Base-by-base conservation (phyloP, 176 grass and related monocot species). In the Phyllostachys edulis region DNA sequence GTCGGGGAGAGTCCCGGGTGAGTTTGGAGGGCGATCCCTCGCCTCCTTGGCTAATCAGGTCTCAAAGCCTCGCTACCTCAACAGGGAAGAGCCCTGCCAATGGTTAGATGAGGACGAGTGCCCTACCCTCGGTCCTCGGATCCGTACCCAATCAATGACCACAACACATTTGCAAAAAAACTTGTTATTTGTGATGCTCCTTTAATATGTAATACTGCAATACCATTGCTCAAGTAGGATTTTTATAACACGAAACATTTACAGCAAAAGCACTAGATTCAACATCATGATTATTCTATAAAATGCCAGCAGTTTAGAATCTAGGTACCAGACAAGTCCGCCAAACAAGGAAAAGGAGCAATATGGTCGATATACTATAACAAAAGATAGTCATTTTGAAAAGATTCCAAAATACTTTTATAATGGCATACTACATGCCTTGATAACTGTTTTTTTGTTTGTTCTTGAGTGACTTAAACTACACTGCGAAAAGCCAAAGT, bases 211-310 rank as follows among this genome's bases (percentile, higher is more conserved):
- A 34, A 12, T n/a, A 38, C 12, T 29, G 26, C 32, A 7, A 63
- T 63, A 46, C 62, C 62, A 37, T n/a, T 51, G 20, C 45, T 21
- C 41, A 65, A 13, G 60, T 34, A 67, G 6, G 27, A 80, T 66
- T 49, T 68, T n/a, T 68, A 64, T 51, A 7, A 36, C 6, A 7
- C 6, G 17, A 36, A 39, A 37, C 36, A 38, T n/a, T 80, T 34
- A 49, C 5, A 80, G 42, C 20, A 50, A 79, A 80, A 34, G 63
- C 63, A 79, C 41, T 50, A 66, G 27, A 65, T 37, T 37, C 78
- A 79, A 34, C 18, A 66, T 36, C 61, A 66, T 9, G 37, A 51
- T 5, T 50, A 63, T 79, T 50, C 5, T 50, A 37, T 1, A 52
- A 63, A 12, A 46, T 8, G 38, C 5, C 36, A 51, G 26, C 21